Evolutionary conservation across 495 filamentous ascomycete genomes (phyloP), one percentile per base, ranked within the genome.

Genomic region (Niebla homalea): DNA sequence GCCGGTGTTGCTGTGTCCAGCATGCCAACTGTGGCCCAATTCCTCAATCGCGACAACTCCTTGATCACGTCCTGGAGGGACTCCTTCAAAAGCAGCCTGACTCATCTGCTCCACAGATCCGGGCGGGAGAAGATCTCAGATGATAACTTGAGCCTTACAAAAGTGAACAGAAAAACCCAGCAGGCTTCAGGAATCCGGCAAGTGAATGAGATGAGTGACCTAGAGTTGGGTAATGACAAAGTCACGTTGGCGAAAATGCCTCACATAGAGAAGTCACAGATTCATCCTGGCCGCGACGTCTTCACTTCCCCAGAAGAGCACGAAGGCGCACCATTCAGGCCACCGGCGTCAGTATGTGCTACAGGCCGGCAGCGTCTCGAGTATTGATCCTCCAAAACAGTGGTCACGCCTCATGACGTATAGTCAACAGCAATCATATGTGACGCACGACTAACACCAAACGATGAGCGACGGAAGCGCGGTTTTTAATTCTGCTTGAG

Each of bases 1-100:
- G 20, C 52, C 10, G 48, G 52, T 38, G 52, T 54, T 23, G 48
- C 52, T 23, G 52, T 46, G 10, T 52, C 48, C 15, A 54, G 52
- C 49, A 54, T 54, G 52, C 52, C 52, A 14, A 26, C 52, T 11
- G 36, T 54, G n/a, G 6, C 19, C 18, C 52, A 54, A 21, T 54
- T 54, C 32, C 52, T 52, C 49, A 16, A 4, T 15, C 52, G 38
- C 52, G 26, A 53, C 4, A 43, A 52, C 15, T 25, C 52, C 52
- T 14, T 15, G 15, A 11, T 43, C 21, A 10, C 29, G 23, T 47
- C 48, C 16, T 35, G 43, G 43, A 46, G 19, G 7, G 8, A 16
- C 22, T 49, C 46, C 6, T 42, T 42, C 23, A 49, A 18, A 41
- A n/a, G 22, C 16, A 49, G 36, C 32, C 11, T 49, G 37, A 49